Percentiles rank a stretch among this genome's conserved stretches.
Conservation (phyloP, 148 eudicot genomes). For the Diospyros kaki region DNA sequence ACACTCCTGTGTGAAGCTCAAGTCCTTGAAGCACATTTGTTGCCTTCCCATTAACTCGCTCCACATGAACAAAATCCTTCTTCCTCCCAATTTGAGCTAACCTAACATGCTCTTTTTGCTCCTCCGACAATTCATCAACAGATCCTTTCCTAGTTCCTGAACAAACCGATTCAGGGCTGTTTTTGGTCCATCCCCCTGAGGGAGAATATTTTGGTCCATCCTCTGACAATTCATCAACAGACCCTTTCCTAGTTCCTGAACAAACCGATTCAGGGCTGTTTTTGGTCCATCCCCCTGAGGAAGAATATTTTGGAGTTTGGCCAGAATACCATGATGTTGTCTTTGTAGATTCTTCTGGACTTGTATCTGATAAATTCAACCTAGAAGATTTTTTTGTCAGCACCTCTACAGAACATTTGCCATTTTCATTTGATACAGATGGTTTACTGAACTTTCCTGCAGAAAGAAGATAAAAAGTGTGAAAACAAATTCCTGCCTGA, state of each 20-base stretch:
- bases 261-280: conserved; percentile 15
- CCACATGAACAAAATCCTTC: too few relatives aligned
- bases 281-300: conserved; percentile 5
- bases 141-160: neutral
- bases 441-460: conserved; percentile 9
- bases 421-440: conserved; percentile 5
- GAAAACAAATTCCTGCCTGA: neutral
- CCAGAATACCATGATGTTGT: conserved; percentile 9
- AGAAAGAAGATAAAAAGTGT: neutral
- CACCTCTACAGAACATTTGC: conserved; percentile 8
- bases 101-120: too few relatives aligned
- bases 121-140: neutral
- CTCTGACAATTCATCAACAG: conserved; percentile 8
- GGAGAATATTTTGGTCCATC: conserved; percentile 13
- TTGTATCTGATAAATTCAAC: neutral
- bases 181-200: conserved; percentile 4
- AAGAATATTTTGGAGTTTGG: conserved; percentile 5
- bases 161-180: conserved; percentile 15
- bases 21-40: conserved; percentile 5
- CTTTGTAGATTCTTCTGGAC: neutral
- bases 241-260: neutral
- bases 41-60: too few relatives aligned
- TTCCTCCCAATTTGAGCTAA: too few relatives aligned
- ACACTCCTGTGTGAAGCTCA: conserved; percentile 23
- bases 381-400: conserved; percentile 15